phyloP scores from a whole-genome alignment of 2,329 filamentous ascomycete genomes.

The Neofusicoccum laricinum region DNA sequence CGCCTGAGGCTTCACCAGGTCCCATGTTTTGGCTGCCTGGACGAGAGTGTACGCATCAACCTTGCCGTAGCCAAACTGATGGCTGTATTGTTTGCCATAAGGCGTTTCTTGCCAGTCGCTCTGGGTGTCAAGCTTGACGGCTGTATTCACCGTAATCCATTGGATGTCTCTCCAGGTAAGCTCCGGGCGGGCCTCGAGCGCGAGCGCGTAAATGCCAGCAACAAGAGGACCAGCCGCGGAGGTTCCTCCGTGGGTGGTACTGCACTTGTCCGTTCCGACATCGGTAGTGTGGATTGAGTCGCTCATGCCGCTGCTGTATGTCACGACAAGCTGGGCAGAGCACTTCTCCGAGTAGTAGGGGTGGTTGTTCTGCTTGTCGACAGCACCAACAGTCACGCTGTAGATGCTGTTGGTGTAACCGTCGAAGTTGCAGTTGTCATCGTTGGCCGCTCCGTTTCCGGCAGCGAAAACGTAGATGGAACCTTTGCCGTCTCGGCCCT shows the following conservation, averaged over 20 bases:
- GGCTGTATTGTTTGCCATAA: constrained; percentile 83
- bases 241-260: constrained; percentile 81
- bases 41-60: constrained; percentile 85
- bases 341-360: constrained; percentile 96
- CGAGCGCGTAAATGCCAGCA: constrained; percentile 87
- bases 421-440: constrained; percentile 99
- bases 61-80: constrained; percentile 94
- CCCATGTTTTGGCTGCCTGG: constrained; percentile 79
- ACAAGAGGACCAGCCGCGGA: constrained; percentile 92
- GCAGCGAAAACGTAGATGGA: constrained; percentile 97
- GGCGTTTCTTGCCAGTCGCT: constrained; percentile 79
- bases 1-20: constrained; percentile 87
- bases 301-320: constrained; percentile 86
- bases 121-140: constrained; percentile 73
- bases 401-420: constrained; percentile 99
- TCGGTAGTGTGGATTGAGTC: constrained; percentile 97
- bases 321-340: constrained; percentile 91
- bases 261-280: constrained; percentile 79
- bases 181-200: constrained; percentile 79
- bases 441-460: constrained; percentile 81
- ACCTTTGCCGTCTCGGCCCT: constrained; percentile 77
- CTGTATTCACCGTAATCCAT: constrained; percentile 81
- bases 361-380: constrained; percentile 82
- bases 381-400: constrained; percentile 92
- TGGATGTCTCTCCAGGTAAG: constrained; percentile 93